Evolutionary conservation across 768 basidiomycete genomes (phyloP), one percentile per base, ranked within the genome.

Genomic region (Suillus paluster): DNA sequence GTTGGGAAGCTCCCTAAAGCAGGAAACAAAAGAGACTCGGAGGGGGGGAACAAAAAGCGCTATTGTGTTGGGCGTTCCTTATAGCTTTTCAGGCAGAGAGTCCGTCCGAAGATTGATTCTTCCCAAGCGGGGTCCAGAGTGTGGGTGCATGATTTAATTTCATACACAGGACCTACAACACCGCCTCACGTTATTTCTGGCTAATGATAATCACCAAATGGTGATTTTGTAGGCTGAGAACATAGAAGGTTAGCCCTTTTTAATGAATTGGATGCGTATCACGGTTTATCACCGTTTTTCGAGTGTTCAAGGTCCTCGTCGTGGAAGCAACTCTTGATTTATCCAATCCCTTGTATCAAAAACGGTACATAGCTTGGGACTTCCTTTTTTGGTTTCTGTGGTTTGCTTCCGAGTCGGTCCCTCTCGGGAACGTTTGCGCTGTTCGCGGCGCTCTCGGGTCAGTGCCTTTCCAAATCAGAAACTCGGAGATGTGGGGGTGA

Each of bases 21-120:
- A 66, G 25, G 64, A 72, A 57, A 71, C 66, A 66, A 71, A 66
- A 65, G 62, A 63, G 42, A 63, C 27, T 15, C 33, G 65, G 44
- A 4, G 54, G 34, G 65, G 60, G 50, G 58, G 53, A 60, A 67
- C 62, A 67, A 67, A 68, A 58, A 15, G 48, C 36, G 59, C 6
- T 74, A 73, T 75, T 73, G 72, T 73, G 68, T 60, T 59, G 38
- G 4, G n/a, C 36, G 19, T 49, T 59, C 63, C 70, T 73, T 73
- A 66, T 72, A 74, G 63, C 57, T 44, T 34, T 45, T 62, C 58
- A 33, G 41, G 41, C 19, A 55, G 33, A 36, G 58, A 34, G 21
- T 34, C 42, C 42, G 23, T 25, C 48, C 42, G 44, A 58, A 57
- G 57, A 23, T 27, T 49, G 12, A 25, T 39, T 57, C 25, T 46